Conservation (phyloP, 306 rosid species). For the Oemleria cerasiformis region DNA sequence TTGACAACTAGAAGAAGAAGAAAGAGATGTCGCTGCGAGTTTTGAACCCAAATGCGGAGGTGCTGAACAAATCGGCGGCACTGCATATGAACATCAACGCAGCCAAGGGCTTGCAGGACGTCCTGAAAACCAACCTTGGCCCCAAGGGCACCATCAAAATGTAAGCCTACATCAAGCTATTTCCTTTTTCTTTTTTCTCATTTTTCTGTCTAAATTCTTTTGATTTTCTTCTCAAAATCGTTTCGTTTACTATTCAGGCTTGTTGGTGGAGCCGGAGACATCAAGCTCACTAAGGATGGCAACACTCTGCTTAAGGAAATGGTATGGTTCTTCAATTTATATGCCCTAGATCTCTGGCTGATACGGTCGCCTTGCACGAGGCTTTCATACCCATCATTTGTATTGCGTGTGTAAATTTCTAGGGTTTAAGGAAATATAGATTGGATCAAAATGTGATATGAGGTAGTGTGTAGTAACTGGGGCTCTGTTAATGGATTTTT, state of each 20-base stretch:
- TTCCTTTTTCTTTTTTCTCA: background rate
- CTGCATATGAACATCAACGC: constrained; percentile 96
- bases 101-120: constrained; percentile 94
- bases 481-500: background rate
- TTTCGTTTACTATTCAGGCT: constrained; percentile 46
- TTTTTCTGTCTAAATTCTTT: background rate
- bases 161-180: constrained; percentile 16
- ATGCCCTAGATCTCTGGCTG: constrained; percentile 26
- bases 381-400: background rate
- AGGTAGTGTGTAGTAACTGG: background rate
- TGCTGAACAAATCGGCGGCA: constrained; percentile 96
- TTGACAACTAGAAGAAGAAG: background rate
- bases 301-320: constrained; percentile 93
- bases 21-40: constrained; percentile 66
- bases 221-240: background rate
- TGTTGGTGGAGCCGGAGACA: constrained; percentile 96
- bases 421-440: background rate
- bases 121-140: constrained; percentile 88
- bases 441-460: background rate
- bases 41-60: constrained; percentile 92
- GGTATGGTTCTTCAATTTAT: constrained; percentile 36
- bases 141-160: constrained; percentile 98
- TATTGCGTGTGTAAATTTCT: background rate
- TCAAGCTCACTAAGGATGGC: constrained; percentile 95
- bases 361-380: background rate